Evolutionary conservation across 306 rosid species (phyloP), one percentile per base, ranked within the genome.

Genomic region (Sophora flavescens): DNA sequence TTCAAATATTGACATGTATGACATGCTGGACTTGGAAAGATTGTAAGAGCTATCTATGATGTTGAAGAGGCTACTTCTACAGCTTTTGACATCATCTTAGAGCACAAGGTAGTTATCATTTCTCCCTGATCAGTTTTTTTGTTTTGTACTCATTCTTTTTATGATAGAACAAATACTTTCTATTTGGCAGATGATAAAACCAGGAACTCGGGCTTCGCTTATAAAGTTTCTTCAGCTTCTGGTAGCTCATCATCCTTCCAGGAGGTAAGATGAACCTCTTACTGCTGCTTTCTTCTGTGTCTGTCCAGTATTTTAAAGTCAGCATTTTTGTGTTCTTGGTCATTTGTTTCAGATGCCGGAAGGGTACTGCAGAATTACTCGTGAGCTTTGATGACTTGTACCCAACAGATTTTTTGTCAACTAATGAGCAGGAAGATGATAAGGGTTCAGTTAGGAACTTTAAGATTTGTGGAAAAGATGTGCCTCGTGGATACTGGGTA

Each of bases 401-500:
- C 85, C 93, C 93, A 6, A 66, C 83, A 77, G 90, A 89, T 65
- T 68, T 18, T 65, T 77, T 64, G 86, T 70, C 85, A 57, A 54
- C 64, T 61, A 68, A 57, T 54, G 84, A 81, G 69, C 84, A 72
- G 81, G 88, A 80, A 81, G 86, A 80, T 70, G 80, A 77, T 74
- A 79, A 78, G 61, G 90, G 67, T 64, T 71, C 83, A 38, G 58
- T 77, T 72, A 78, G 8, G 64, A 80, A 81, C 76, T 62, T 91
- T 79, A 88, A 90, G 83, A 88, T 95, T 76, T 95, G 99, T 62
- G 97, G 99, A 80, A 90, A 86, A 83, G 97, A 88, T 48, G 89
- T 92, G 78, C 99, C 99, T 83, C 97, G 93, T 32, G 99, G 99
- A 72, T 95, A 95, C 80, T 95, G 97, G 99, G 99, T 95, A 78